phyloP scores from a whole-genome alignment of 1,139 yeast species.

The Candida sanyaensis region DNA sequence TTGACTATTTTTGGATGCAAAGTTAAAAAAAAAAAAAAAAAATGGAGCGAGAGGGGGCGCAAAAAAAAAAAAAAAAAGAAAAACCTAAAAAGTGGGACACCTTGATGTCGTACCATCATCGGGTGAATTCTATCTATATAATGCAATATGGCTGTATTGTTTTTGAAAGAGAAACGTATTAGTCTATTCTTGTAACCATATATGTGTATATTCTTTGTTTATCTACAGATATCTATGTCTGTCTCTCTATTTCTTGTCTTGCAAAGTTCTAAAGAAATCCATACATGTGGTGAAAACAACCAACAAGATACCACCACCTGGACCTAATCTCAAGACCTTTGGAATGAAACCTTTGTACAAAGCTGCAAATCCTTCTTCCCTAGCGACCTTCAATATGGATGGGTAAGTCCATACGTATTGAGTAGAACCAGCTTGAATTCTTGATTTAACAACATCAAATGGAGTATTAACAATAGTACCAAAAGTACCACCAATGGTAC shows the following conservation, averaged over 20 bases:
- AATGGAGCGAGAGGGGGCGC: not conserved
- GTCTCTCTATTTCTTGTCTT: slow-evolving; percentile 25
- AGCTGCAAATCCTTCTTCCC: slow-evolving; percentile 88
- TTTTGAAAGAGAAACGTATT: too few species aligned
- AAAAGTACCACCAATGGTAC: slow-evolving; percentile 94
- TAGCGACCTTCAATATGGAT: slow-evolving; percentile 69
- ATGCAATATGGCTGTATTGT: too few species aligned
- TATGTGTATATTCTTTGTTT: not conserved
- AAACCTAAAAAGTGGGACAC: not conserved
- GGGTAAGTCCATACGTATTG: slow-evolving; percentile 95
- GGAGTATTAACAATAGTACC: slow-evolving; percentile 96
- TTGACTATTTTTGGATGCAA: not conserved
- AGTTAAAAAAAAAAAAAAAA: not conserved
- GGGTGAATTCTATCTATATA: too few species aligned
- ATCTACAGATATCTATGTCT: not conserved
- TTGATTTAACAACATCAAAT: slow-evolving; percentile 94
- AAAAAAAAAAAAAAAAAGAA: too few species aligned
- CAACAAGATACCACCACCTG: slow-evolving; percentile 97
- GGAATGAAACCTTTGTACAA: slow-evolving; percentile 95
- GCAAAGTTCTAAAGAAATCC: slow-evolving; percentile 84
- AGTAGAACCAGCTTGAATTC: slow-evolving; percentile 88
- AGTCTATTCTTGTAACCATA: too few species aligned
- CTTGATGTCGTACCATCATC: too few species aligned
- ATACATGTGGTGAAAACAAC: slow-evolving; percentile 93
- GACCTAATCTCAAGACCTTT: slow-evolving; percentile 95